Evolutionary conservation across 208 protist species (phyloP), one percentile per base, ranked within the genome.

Genomic region (Trypanosoma melophagium): DNA sequence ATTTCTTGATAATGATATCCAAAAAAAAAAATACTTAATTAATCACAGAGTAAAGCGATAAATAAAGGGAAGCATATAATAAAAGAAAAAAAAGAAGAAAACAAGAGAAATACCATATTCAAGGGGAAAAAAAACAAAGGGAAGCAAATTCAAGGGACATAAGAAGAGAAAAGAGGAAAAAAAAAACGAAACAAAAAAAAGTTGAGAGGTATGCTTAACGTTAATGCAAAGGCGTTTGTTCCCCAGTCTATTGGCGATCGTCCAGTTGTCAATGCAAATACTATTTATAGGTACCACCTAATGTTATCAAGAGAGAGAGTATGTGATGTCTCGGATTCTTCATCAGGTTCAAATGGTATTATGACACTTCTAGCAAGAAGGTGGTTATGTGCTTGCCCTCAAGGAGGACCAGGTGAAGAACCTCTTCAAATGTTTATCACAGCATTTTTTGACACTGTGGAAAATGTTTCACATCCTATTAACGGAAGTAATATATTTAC

Each of bases 191-290:
- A 9, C 7, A 21, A 14, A 51, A 54, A 12, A 47, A 65, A 40
- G 17, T 45, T 54, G n/a, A 44, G 21, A 53, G 8, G 1, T 19
- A 90, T 90, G 87, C 66, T 93, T 13, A 93, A 93, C 66, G 74
- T 74, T 17, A 91, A 93, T 76, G 85, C 85, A 3, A 91, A 91
- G 59, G 74, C 81, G n/a, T 91, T 93, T 74, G 76, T 91, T 59
- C 85, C 85, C 0, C 69, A 72, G 17, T 76, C 72, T 12, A 63
- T 74, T 50, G 60, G 61, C 44, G 79, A 83, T 7, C 57, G 66
- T 35, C 40, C 58, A 40, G 16, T 49, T 78, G 24, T 13, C 64
- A 47, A 71, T 42, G 35, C 50, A 17, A 70, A 69, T 50, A 57
- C 52, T 2, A 77, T 84, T 62, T 93, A 87, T 67, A 76, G 80